Evolutionary conservation across 306 rosid species (phyloP).

Genomic region (Macrotyloma uniflorum): DNA sequence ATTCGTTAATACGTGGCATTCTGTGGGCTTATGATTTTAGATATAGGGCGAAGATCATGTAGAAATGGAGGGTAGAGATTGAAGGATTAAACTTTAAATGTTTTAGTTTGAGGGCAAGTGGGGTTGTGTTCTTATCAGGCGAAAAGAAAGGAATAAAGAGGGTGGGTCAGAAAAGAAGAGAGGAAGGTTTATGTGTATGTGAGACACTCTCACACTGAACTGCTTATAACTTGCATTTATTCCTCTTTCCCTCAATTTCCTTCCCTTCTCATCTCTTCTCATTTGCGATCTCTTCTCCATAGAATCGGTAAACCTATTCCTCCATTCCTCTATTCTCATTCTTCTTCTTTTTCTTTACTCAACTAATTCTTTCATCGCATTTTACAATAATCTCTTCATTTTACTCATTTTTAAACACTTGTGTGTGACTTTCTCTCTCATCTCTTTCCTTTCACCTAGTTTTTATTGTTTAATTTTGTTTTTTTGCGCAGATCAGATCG

Average conservation of each 20-base stretch:
- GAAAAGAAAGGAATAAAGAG: slow-evolving; percentile 30
- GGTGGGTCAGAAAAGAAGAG: background rate
- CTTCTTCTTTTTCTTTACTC: background rate
- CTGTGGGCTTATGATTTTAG: background rate
- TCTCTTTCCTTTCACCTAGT: background rate
- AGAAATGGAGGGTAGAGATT: slow-evolving; percentile 33
- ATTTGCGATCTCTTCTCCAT: slow-evolving; percentile 1
- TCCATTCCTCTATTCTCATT: background rate
- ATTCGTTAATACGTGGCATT: background rate
- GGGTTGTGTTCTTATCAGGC: slow-evolving; percentile 26
- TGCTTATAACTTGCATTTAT: background rate
- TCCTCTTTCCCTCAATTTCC: background rate
- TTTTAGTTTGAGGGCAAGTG: background rate
- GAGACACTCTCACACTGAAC: no score
- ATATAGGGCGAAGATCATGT: slow-evolving; percentile 24
- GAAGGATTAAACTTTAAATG: background rate
- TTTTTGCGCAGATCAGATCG: background rate
- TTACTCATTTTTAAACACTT: background rate
- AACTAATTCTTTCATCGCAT: background rate
- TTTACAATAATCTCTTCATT: background rate
- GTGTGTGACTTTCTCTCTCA: background rate
- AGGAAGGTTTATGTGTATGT: no score
- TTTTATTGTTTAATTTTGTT: background rate
- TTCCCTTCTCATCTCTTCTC: background rate
- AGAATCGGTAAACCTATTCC: background rate